Percentiles rank a stretch among this genome's conserved stretches.
Conservation (phyloP, 495 filamentous ascomycete genomes). For the Hyaloscypha hepaticicola region DNA sequence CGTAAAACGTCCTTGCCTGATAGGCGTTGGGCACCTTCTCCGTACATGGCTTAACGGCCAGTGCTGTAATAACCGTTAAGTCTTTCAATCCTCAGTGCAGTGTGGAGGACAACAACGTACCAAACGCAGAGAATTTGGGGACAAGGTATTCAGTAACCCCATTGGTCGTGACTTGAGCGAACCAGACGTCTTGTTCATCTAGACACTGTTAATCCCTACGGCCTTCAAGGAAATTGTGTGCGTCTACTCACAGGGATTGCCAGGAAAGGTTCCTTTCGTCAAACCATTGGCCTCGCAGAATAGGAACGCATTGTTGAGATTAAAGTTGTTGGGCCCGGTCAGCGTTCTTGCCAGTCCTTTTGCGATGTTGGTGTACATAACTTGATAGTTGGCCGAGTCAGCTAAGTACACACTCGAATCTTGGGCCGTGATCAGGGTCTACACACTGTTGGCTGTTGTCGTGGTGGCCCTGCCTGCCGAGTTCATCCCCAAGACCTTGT, state of each 20-base stretch:
- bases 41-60: not conserved
- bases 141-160: not conserved
- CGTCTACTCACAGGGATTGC: not conserved
- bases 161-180: not conserved
- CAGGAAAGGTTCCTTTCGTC: not conserved
- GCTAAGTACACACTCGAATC: not conserved
- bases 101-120: not conserved
- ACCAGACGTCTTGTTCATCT: not conserved
- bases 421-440: not conserved
- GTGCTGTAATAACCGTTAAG: not conserved
- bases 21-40: not conserved
- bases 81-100: not conserved
- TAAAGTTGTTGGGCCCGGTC: not conserved
- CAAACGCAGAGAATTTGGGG: not conserved
- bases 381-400: not conserved
- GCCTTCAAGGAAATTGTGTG: no score
- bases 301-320: not conserved
- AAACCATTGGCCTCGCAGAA: not conserved
- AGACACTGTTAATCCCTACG: not conserved
- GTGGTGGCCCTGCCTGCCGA: no score
- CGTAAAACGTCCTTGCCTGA: not conserved
- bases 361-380: not conserved
- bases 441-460: not conserved
- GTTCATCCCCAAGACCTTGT: not conserved
- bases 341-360: not conserved